Base-by-base conservation (phyloP, 1,284 basidiomycete genomes). In the Ceratobasidium theobromae region DNA sequence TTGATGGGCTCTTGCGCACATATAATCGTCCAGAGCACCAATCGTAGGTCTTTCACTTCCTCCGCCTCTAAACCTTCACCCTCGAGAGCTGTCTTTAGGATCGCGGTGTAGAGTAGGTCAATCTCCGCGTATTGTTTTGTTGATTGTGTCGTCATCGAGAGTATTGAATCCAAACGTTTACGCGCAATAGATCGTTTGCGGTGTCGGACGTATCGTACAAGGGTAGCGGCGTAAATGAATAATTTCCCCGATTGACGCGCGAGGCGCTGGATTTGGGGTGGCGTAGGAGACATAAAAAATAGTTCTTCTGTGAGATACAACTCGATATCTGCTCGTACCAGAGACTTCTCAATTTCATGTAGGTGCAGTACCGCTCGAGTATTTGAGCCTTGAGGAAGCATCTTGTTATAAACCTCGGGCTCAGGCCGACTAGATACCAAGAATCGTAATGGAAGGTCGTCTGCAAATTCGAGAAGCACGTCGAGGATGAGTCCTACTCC, bases 361-460 rank as follows among this genome's bases (percentile, higher is more conserved):
- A 58, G 43, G 28, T 58, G 45, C 12, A 60, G 21, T 9, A 48
- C 18, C 2, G 41, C 21, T 8, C 43, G 30, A 16, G 6, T 35
- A 2, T 16, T 12, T 2, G 8, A 6, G 55, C 25, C 23, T 23
- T 25, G 5, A 28, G 33, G 27, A 6, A 23, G 16, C 27, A 48
- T 6, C n/a, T 23, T 60, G 4, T 48, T 30, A 18, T 18, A 30
- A 6, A 60, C 14, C n/a, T 35, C 28, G 2, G 27, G 69, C 58
- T 76, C 72, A 11, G 67, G 65, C 41, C 76, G 71, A 33, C 75
- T 74, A 1, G 74, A 75, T 23, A 77, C 68, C 6, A 77, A 62
- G n/a, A 77, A 70, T 49, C 73, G 71, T 62, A 75, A 33, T 1
- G 60, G 32, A 3, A 74, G 70, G 16, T 76, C 69, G 1, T 52